Evolutionary conservation across 345 rosid genomes (phyloP).

Genomic region (Pistacia vera): DNA sequence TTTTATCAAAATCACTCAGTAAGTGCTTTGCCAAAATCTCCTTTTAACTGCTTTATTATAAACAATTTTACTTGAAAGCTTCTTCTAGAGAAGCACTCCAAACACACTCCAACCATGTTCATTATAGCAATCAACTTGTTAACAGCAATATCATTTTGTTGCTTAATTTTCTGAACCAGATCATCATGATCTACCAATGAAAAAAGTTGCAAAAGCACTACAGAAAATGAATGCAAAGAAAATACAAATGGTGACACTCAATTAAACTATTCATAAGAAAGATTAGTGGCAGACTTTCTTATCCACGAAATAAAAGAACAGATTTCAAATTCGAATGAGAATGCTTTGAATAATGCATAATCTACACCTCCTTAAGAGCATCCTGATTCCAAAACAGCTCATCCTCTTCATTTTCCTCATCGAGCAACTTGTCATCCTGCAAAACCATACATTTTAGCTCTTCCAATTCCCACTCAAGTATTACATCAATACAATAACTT

Average conservation of each 20-base stretch:
- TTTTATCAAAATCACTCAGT: neutral
- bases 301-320: too few relatives aligned
- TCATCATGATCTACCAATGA: neutral
- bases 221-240: neutral
- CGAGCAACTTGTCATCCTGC: slow-evolving; percentile 88
- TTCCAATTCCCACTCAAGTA: neutral
- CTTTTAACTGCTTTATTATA: too few relatives aligned
- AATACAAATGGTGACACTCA: neutral
- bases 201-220: neutral
- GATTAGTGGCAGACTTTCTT: neutral
- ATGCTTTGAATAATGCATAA: too few relatives aligned
- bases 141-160: neutral
- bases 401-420: slow-evolving; percentile 85
- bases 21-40: neutral
- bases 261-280: neutral
- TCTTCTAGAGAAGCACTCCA: neutral
- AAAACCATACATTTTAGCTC: neutral
- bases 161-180: neutral
- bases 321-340: too few relatives aligned
- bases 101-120: neutral
- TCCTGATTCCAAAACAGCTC: slow-evolving; percentile 96
- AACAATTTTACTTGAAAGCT: too few relatives aligned
- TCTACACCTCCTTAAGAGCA: slow-evolving; percentile 78
- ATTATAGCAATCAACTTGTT: neutral
- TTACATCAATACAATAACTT: neutral